These are phyloP conservation scores for Penicillium lagena DNA, from an alignment of 495 filamentous ascomycete genomes.

Conservation along the genomic window DNA sequence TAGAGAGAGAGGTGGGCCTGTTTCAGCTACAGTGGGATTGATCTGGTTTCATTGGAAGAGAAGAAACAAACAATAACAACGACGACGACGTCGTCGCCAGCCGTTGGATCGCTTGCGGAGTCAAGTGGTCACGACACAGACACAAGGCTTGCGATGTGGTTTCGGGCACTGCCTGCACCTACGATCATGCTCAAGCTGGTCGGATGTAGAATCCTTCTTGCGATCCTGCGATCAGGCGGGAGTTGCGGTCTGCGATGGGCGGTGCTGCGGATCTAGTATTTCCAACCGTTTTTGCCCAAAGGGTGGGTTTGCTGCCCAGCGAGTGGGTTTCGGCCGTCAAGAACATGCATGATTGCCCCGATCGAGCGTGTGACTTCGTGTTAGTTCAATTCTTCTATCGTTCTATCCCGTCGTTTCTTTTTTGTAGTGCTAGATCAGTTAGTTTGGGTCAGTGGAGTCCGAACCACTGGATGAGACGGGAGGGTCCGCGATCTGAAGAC, in stretches of 20 bases:
- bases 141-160: not conserved
- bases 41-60: too few relatives aligned
- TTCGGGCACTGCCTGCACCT: too few relatives aligned
- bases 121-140: too few relatives aligned
- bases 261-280: not conserved
- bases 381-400: conserved; percentile 2
- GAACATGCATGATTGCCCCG: conserved; percentile 19
- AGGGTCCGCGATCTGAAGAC: conserved; percentile 9
- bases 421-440: not conserved
- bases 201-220: too few relatives aligned
- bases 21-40: too few relatives aligned
- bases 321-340: conserved; percentile 26
- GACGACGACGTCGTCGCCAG: too few relatives aligned
- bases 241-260: conserved; percentile 32
- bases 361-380: too few relatives aligned
- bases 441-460: conserved; percentile 17
- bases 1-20: too few relatives aligned
- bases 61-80: too few relatives aligned
- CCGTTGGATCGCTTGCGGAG: too few relatives aligned
- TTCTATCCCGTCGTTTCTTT: not conserved
- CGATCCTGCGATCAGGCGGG: conserved; percentile 1
- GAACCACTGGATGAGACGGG: conserved; percentile 26
- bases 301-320: conserved; percentile 35
- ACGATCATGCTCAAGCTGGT: too few relatives aligned
- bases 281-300: conserved; percentile 15